Percentiles rank a stretch among this genome's conserved stretches.
These are phyloP conservation scores for Malus asiatica DNA, from an alignment of 306 rosid species.

Conservation along the genomic window DNA sequence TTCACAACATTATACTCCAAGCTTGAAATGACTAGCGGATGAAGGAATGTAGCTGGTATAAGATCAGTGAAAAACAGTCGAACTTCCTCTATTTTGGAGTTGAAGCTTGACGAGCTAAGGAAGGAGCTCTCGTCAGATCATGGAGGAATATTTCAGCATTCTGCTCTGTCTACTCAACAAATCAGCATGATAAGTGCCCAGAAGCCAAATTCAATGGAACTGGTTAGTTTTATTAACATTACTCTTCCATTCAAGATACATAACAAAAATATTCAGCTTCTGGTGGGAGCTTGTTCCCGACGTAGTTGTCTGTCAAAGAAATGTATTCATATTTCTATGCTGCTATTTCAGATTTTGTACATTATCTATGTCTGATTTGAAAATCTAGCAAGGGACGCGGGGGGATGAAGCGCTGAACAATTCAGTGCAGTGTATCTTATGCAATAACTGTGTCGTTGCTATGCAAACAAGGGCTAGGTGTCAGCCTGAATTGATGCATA, in stretches of 20 bases:
- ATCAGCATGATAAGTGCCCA: slow-evolving; percentile 54
- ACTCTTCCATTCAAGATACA: not conserved
- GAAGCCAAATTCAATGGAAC: slow-evolving; percentile 61
- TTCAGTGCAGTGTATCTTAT: not conserved
- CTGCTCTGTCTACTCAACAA: slow-evolving; percentile 74
- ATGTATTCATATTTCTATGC: not conserved
- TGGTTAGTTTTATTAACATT: slow-evolving; percentile 38
- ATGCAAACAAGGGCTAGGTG: not conserved
- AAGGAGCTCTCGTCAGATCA: slow-evolving; percentile 61
- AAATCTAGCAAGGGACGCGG: not conserved
- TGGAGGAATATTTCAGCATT: slow-evolving; percentile 86
- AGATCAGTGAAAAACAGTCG: slow-evolving; percentile 40
- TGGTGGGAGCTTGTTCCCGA: not conserved
- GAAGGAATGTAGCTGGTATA: slow-evolving; percentile 37
- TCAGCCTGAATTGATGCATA: not conserved
- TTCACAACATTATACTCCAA: not conserved
- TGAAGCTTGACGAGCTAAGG: slow-evolving; percentile 73
- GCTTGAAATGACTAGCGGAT: slow-evolving; percentile 44
- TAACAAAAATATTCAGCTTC: not conserved
- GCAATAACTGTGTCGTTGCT: not conserved
- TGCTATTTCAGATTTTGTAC: not conserved
- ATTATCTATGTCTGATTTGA: not conserved
- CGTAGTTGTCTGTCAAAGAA: not conserved
- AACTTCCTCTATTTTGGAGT: slow-evolving; percentile 58
- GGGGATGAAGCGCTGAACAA: not conserved